A percentile compares a stretch with the other conserved stretches of the same genome.
Evolutionary conservation across 805 yeast species (phyloP).

Genomic region (Candida koratica): DNA sequence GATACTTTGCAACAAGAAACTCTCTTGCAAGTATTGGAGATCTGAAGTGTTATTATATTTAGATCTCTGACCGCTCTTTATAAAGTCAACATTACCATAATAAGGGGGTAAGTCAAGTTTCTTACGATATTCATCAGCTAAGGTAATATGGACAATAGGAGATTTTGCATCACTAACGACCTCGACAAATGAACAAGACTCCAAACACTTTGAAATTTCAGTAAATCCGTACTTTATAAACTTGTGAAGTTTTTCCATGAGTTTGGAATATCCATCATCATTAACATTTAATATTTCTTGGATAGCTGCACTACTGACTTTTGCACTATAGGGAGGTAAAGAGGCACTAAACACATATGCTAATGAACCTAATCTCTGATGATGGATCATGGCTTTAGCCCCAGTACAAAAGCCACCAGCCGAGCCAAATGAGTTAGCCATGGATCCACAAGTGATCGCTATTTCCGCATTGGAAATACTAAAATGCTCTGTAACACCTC

Average conservation of each 20-base stretch:
- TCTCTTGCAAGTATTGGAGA: conserved; percentile 48
- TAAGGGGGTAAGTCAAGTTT: conserved; percentile 43
- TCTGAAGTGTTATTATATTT: conserved; percentile 41
- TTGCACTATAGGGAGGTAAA: conserved; percentile 86
- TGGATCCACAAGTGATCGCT: conserved; percentile 82
- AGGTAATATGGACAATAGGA: conserved; percentile 65
- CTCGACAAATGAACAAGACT: conserved; percentile 37
- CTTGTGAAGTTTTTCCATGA: conserved; percentile 33
- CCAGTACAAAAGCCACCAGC: conserved; percentile 96
- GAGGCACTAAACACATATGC: conserved; percentile 95
- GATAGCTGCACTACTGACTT: conserved; percentile 50
- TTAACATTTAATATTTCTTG: conserved; percentile 41
- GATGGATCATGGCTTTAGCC: conserved; percentile 73
- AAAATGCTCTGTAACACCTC: conserved; percentile 77
- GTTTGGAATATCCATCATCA: conserved; percentile 30
- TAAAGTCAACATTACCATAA: conserved; percentile 47
- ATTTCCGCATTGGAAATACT: conserved; percentile 65
- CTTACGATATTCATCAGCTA: conserved; percentile 46
- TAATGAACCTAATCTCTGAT: conserved; percentile 84
- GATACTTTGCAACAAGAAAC: conserved; percentile 60
- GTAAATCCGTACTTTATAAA: conserved; percentile 40
- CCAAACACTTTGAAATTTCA: conserved; percentile 37
- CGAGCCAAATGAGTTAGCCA: conserved; percentile 76
- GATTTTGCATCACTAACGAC: conserved; percentile 57
- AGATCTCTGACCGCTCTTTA: conserved; percentile 44